phyloP scores from a whole-genome alignment of 805 yeast species.

The Yarrowia keelungensis region DNA sequence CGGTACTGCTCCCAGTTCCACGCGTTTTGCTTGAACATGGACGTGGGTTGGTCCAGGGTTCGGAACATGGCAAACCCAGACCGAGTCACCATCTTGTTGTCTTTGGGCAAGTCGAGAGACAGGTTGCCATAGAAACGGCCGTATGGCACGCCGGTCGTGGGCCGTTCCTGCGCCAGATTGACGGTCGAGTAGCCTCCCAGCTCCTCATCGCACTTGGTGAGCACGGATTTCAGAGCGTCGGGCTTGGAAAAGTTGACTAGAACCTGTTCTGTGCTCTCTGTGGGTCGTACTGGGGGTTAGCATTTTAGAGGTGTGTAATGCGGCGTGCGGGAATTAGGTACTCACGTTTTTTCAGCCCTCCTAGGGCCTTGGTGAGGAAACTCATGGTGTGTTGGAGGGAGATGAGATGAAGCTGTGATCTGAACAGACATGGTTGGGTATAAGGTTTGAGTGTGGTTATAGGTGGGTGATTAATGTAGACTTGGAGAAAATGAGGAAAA shows the following conservation, averaged over 20 bases:
- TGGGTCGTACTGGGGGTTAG: conserved; percentile 32
- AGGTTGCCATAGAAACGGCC: conserved; percentile 77
- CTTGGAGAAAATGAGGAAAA: too few relatives aligned
- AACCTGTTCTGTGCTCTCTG: conserved; percentile 49
- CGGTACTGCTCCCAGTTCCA: conserved; percentile 76
- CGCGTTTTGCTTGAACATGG: conserved; percentile 55
- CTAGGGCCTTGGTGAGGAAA: conserved; percentile 26
- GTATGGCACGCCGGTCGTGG: conserved; percentile 43
- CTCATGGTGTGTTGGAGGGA: not conserved
- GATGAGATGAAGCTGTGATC: too few relatives aligned
- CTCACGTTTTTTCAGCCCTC: conserved; percentile 27
- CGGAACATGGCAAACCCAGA: conserved; percentile 85
- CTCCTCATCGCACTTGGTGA: conserved; percentile 74
- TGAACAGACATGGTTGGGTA: too few relatives aligned
- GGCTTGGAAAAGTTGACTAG: conserved; percentile 64
- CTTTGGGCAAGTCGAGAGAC: conserved; percentile 69
- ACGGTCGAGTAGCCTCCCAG: conserved; percentile 81
- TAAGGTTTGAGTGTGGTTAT: too few relatives aligned
- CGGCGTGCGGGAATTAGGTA: not conserved
- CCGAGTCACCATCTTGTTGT: conserved; percentile 66
- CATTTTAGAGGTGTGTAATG: not conserved
- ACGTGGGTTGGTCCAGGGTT: conserved; percentile 66
- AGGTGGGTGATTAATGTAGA: too few relatives aligned
- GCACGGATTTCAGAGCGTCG: conserved; percentile 56
- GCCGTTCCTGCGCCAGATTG: conserved; percentile 49